These are phyloP conservation scores for Fusarium globosum DNA, from an alignment of 2,329 filamentous ascomycete genomes.

Conservation along the genomic window DNA sequence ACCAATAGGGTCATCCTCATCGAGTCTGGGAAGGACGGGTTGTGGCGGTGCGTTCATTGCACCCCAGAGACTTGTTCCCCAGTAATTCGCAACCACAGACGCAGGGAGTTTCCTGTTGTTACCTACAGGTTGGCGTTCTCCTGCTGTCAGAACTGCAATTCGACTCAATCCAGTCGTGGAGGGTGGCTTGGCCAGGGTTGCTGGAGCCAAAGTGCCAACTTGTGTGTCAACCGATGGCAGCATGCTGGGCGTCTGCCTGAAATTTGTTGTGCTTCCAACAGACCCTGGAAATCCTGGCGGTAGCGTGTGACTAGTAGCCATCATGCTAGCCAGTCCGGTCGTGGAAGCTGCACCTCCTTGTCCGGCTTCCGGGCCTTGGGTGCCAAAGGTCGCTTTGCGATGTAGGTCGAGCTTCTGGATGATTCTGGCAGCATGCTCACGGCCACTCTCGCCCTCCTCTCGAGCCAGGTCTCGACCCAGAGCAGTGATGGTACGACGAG, in stretches of 20 bases:
- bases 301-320: constrained; percentile 84
- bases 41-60: constrained; percentile 44
- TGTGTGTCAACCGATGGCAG: constrained; percentile 58
- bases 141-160: constrained; percentile 82
- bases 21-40: constrained; percentile 48
- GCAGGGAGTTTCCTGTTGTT: constrained; percentile 79
- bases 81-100: constrained; percentile 90
- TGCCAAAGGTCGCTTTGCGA: constrained; percentile 75
- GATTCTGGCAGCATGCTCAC: constrained; percentile 86
- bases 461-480: constrained; percentile 59
- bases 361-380: constrained; percentile 52
- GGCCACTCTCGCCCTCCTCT: constrained; percentile 78
- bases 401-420: constrained; percentile 94
- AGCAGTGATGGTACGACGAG: constrained; percentile 68
- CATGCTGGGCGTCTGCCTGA: constrained; percentile 47
- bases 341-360: constrained; percentile 53
- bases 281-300: constrained; percentile 68
- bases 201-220: constrained; percentile 78
- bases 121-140: constrained; percentile 77
- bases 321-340: constrained; percentile 83
- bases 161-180: constrained; percentile 88
- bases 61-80: constrained; percentile 87
- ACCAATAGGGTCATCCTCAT: constrained; percentile 56
- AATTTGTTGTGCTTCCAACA: constrained; percentile 44
- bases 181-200: constrained; percentile 85